Conservation (phyloP, 1,284 basidiomycete genomes). For the Apiotrichum veenhuisii region DNA sequence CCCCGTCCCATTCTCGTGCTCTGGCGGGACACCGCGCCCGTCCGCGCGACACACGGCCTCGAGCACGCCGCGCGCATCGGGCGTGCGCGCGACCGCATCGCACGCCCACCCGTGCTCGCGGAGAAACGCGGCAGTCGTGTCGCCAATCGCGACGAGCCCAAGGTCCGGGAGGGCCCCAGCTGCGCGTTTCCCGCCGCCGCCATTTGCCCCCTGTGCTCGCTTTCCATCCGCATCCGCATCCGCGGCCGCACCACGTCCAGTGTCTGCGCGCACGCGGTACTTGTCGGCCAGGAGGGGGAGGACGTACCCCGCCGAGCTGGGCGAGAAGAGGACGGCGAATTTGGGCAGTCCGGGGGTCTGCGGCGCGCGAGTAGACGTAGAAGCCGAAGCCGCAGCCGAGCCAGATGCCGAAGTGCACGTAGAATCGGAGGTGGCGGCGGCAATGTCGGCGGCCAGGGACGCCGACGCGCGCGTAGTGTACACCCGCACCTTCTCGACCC, state of each 20-base stretch:
- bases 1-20: too few relatives aligned
- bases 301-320: constrained; percentile 35
- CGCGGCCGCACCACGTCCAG: neutral
- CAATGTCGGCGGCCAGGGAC: constrained; percentile 55
- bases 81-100: constrained; percentile 38
- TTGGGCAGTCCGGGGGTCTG: too few relatives aligned
- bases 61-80: constrained; percentile 33
- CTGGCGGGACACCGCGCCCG: neutral
- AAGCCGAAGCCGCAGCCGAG: too few relatives aligned
- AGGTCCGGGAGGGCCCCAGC: too few relatives aligned
- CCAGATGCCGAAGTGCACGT: too few relatives aligned
- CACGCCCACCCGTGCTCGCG: constrained; percentile 19
- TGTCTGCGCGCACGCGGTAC: neutral
- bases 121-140: constrained; percentile 37
- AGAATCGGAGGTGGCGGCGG: constrained; percentile 60
- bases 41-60: constrained; percentile 15
- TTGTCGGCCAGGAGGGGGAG: constrained; percentile 17
- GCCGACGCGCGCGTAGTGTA: constrained; percentile 20
- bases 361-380: too few relatives aligned
- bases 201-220: too few relatives aligned
- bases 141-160: constrained; percentile 43
- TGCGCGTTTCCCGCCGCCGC: too few relatives aligned
- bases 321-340: constrained; percentile 38
- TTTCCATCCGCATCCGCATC: too few relatives aligned
- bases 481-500: constrained; percentile 22